Percentiles rank a stretch among this genome's conserved stretches.
Conservation (phyloP, 2,329 filamentous ascomycete species). For the Ascosphaera aggregata region DNA sequence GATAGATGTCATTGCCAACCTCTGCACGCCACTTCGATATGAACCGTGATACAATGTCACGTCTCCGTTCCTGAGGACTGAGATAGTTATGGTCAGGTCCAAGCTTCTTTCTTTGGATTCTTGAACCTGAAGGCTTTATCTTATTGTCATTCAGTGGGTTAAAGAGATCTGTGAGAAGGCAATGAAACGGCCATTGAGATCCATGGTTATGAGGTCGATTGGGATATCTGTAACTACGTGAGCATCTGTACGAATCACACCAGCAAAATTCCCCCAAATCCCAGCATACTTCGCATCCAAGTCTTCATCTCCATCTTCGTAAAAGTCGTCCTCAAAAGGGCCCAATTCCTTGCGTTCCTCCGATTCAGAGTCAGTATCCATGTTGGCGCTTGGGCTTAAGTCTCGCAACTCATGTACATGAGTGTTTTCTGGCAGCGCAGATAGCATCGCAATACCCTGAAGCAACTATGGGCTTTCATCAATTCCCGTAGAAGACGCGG, state of each 20-base stretch:
- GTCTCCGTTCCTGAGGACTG: constrained; percentile 53
- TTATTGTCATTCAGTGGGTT: constrained; percentile 59
- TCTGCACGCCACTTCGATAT: constrained; percentile 69
- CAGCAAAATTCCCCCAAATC: not conserved
- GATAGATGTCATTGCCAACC: constrained; percentile 82
- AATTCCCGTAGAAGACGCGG: too few relatives aligned
- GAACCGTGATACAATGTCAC: constrained; percentile 65
- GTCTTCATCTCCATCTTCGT: constrained; percentile 17
- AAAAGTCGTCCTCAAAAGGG: constrained; percentile 2
- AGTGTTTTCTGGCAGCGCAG: too few relatives aligned
- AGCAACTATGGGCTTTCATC: too few relatives aligned
- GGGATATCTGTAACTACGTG: constrained; percentile 37
- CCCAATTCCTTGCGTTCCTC: not conserved
- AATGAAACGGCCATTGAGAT: constrained; percentile 60
- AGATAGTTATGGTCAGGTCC: constrained; percentile 34
- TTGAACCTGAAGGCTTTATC: constrained; percentile 38
- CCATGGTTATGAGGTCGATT: constrained; percentile 61
- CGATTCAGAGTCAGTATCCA: not conserved
- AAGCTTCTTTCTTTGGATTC: constrained; percentile 30
- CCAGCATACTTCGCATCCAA: constrained; percentile 25
- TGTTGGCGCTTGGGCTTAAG: not conserved
- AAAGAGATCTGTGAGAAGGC: constrained; percentile 56
- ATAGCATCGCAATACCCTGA: too few relatives aligned
- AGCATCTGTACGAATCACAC: not conserved
- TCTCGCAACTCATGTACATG: not conserved